Evolutionary conservation across 2,329 filamentous ascomycete species (phyloP).

Genomic region (Falciphora oryzae): DNA sequence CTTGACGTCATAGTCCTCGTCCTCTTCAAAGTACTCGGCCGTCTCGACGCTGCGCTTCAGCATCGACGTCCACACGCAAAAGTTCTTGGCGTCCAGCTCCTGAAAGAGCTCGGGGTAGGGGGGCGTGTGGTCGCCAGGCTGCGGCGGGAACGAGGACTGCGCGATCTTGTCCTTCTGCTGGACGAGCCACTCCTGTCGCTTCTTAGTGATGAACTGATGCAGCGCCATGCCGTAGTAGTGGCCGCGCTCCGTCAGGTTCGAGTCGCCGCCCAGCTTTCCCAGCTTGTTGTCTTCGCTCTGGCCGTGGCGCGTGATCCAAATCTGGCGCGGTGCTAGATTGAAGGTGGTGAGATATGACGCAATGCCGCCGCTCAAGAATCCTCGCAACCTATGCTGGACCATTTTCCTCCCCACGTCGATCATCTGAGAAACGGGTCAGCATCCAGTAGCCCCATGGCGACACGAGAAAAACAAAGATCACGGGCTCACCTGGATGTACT

Average conservation of each 20-base stretch:
- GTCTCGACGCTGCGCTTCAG: constrained; percentile 84
- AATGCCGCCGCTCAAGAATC: constrained; percentile 87
- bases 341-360: constrained; percentile 96
- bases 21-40: constrained; percentile 78
- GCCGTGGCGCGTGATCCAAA: constrained; percentile 96
- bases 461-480: not conserved
- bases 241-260: constrained; percentile 74
- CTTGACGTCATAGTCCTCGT: constrained; percentile 94
- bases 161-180: constrained; percentile 74
- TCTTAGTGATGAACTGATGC: constrained; percentile 74
- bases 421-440: constrained; percentile 52
- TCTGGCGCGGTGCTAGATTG: constrained; percentile 89
- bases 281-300: constrained; percentile 82
- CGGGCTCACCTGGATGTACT: constrained; percentile 70
- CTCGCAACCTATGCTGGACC: constrained; percentile 81
- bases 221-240: constrained; percentile 73
- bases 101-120: constrained; percentile 81
- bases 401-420: constrained; percentile 95
- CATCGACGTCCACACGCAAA: constrained; percentile 99
- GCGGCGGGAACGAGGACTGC: constrained; percentile 78
- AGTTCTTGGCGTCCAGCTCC: constrained; percentile 74
- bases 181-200: constrained; percentile 75
- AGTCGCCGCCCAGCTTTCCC: constrained; percentile 88
- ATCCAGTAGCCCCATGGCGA: not conserved
- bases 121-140: constrained; percentile 85